Evolutionary conservation across 441 rosid species (phyloP), one percentile per base, ranked within the genome.

Genomic region (Gossypium davidsonii): DNA sequence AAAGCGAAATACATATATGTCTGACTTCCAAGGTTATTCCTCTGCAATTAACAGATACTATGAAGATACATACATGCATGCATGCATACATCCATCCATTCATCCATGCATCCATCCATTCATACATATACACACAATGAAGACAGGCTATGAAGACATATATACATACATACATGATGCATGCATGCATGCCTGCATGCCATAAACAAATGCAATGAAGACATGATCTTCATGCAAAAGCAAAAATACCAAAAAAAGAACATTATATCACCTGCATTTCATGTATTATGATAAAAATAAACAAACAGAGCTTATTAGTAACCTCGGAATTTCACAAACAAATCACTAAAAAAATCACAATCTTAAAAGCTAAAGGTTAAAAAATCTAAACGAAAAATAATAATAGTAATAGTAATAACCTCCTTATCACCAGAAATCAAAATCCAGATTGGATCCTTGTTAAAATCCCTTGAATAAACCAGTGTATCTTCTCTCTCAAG

Each of bases 401-500:
- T 12, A 28, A 39, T 6, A 44, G 26, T 2, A 57, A 73, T 78
- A 81, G 66, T 55, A 34, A 34, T 34, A 34, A 92, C 95, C 95
- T 88, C 71, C 25, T 77, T 77, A 51, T 37, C 79, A 64, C 92
- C 89, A 71, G 79, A 59, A 74, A 91, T 89, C 70, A 76, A 59
- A 74, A 92, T 88, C 70, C 79, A 73, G 57, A 93, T 64, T 6
- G 97, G 96, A 76, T 86, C 89, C 72, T 88, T 83, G 65, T 74
- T 78, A 78, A 92, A 94, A 85, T 88, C 86, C 76, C 96, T 86
- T 3, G 89, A 79, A 76, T 87, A 85, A 60, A 44, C 77, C 70
- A 86, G 85, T 18, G 84, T 74, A 72, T 94, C 98, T 77, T 80
- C 92, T 73, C 79, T 87, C 85, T 89, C 90, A 77, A 92, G 79